phyloP scores from a whole-genome alignment of 1,139 yeast species.

The Sugiyamaella novakii region DNA sequence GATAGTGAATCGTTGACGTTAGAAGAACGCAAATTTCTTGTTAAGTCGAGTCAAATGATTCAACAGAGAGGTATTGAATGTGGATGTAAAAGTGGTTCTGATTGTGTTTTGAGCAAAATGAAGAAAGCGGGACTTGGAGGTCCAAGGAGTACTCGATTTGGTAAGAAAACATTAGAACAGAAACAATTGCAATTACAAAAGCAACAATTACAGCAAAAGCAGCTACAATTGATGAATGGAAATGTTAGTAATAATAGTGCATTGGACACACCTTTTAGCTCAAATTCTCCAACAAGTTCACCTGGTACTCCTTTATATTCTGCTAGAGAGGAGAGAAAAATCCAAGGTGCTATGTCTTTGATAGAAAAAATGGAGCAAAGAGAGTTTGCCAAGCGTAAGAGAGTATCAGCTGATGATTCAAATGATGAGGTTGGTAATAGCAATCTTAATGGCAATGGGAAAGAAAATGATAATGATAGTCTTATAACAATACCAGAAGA shows the following conservation, averaged over 20 bases:
- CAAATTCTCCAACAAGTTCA: constrained; percentile 5
- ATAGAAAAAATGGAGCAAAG: constrained; percentile 33
- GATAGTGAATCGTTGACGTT: constrained; percentile 36
- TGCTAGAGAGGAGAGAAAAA: constrained; percentile 36
- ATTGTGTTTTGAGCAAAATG: constrained; percentile 36
- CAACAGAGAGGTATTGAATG: constrained; percentile 64
- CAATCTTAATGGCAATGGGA: constrained; percentile 1
- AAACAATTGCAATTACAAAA: constrained; percentile 13
- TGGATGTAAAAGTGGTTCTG: constrained; percentile 51
- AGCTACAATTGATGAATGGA: constrained; percentile 3
- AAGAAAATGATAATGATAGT: neutral
- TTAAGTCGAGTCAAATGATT: constrained; percentile 29
- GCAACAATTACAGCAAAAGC: constrained; percentile 6
- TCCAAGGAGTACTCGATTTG: constrained; percentile 21
- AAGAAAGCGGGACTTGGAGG: constrained; percentile 25
- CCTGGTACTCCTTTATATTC: constrained; percentile 29
- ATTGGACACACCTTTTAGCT: neutral
- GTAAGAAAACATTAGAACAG: constrained; percentile 11
- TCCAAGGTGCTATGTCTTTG: constrained; percentile 36
- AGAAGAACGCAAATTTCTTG: constrained; percentile 34
- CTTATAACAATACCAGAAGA: too few relatives aligned
- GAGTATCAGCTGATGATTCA: constrained; percentile 3
- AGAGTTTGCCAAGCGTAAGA: constrained; percentile 23
- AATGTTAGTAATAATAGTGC: neutral
- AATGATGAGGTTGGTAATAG: constrained; percentile 8